A percentile compares a stretch with the other conserved stretches of the same genome.
Evolutionary conservation across 2,329 filamentous ascomycete species (phyloP).

Genomic region (Piedraia hortae): DNA sequence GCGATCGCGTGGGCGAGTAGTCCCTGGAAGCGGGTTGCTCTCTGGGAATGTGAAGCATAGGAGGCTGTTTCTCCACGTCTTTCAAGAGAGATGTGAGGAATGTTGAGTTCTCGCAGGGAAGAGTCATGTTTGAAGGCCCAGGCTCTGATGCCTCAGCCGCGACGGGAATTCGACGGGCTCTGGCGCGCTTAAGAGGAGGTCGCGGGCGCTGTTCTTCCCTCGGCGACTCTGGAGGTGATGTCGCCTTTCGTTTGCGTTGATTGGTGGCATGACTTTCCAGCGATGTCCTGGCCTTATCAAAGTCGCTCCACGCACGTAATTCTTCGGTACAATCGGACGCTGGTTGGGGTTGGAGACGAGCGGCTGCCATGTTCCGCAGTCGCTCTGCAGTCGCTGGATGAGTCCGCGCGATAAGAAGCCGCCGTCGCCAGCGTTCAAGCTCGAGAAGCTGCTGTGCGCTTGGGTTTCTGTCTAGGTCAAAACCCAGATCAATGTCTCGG

Average conservation of each 20-base stretch:
- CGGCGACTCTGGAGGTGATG: slow-evolving; percentile 40
- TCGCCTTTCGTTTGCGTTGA: slow-evolving; percentile 49
- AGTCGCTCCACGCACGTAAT: slow-evolving; percentile 62
- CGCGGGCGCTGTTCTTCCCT: slow-evolving; percentile 31
- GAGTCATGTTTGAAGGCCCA: slow-evolving; percentile 7
- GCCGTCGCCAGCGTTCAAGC: slow-evolving; percentile 50
- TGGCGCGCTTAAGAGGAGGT: slow-evolving; percentile 59
- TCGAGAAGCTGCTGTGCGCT: slow-evolving; percentile 28
- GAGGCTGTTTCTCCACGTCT: slow-evolving; percentile 42
- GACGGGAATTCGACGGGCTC: slow-evolving; percentile 21
- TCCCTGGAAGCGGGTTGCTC: slow-evolving; percentile 15
- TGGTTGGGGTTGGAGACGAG: slow-evolving; percentile 5
- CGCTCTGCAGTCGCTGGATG: slow-evolving; percentile 40
- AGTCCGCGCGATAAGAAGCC: slow-evolving; percentile 53
- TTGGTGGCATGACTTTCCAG: slow-evolving; percentile 17
- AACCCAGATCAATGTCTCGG: slow-evolving; percentile 52
- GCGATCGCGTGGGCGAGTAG: slow-evolving; percentile 41
- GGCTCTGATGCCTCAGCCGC: slow-evolving; percentile 16
- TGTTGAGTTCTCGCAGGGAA: slow-evolving; percentile 23
- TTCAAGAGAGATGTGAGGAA: slow-evolving; percentile 68
- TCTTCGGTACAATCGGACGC: slow-evolving; percentile 30
- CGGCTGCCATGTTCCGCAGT: slow-evolving; percentile 22
- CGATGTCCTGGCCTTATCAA: slow-evolving; percentile 56
- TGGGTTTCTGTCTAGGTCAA: slow-evolving; percentile 54
- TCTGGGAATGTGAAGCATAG: slow-evolving; percentile 9